Conservation (phyloP, 1,284 basidiomycete species). For the Cutaneotrichosporon sp. region DNA sequence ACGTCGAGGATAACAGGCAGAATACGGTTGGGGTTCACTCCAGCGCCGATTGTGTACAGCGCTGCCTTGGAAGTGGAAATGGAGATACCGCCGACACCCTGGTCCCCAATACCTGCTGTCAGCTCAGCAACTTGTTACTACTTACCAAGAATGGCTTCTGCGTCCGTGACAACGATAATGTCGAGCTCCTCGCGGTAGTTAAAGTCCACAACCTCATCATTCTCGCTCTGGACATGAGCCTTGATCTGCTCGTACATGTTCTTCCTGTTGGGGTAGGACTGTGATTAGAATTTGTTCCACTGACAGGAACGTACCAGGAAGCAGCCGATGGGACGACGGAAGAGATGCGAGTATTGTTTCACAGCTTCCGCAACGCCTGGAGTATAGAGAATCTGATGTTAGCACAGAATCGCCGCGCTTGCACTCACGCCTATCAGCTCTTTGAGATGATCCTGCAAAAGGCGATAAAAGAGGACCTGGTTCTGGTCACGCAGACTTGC, state of each 20-base stretch:
- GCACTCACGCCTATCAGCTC: constrained; percentile 55
- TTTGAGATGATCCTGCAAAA: constrained; percentile 62
- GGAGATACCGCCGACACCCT: constrained; percentile 49
- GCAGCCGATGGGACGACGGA: constrained; percentile 56
- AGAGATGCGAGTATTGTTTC: constrained; percentile 73
- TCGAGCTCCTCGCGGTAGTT: constrained; percentile 61
- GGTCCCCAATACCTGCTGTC: constrained; percentile 50
- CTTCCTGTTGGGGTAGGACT: constrained; percentile 58
- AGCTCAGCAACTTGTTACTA: too few relatives aligned
- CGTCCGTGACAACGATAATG: constrained; percentile 73
- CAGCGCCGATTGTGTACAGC: constrained; percentile 75
- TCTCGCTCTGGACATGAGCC: constrained; percentile 44
- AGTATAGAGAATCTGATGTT: constrained; percentile 54
- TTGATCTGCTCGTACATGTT: constrained; percentile 57
- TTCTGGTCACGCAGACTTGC: constrained; percentile 48
- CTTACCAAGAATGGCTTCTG: constrained; percentile 72
- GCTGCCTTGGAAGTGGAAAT: constrained; percentile 83
- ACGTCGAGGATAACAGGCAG: constrained; percentile 67
- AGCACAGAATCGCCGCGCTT: too few relatives aligned
- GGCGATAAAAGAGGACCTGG: constrained; percentile 67
- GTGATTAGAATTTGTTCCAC: too few relatives aligned
- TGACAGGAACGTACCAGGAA: background rate
- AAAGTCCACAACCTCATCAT: constrained; percentile 53
- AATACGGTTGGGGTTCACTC: constrained; percentile 65
- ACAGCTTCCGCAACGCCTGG: constrained; percentile 52